Base-by-base conservation (phyloP, 768 basidiomycete genomes). In the Xanthoconium stramineum region DNA sequence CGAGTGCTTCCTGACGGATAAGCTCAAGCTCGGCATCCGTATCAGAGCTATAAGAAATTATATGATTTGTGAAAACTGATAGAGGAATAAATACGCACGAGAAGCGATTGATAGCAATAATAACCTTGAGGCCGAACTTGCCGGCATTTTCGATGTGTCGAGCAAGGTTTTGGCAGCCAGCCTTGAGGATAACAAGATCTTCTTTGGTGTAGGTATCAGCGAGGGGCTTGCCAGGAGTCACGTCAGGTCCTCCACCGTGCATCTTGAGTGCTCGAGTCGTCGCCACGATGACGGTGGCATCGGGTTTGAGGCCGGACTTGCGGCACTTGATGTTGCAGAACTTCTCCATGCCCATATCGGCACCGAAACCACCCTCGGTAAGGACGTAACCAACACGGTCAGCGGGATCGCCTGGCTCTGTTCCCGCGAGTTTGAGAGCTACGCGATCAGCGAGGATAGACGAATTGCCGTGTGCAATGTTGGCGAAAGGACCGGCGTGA, bases 241-340 rank as follows among this genome's bases (percentile, higher is more conserved):
- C 95, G 28, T 97, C 94, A 6, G 96, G 96, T 56, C 91, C 97
- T 57, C 96, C 96, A 42, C 96, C 96, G 70, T 99, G 96, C 96
- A 99, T 99, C 82, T 98, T 99, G 58, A 99, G 78, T 20, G 96
- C 96, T 61, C 96, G 89, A 30, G 96, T 94, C 5, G 96, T 99
- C 8, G 96, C 97, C 51, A 99, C 96, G 65, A 99, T 90, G 62
- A 99, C 85, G 37, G 89, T 89, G 4, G 94, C 96, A 72, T 99
- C 92, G 10, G 97, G 97, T 54, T 79, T 88, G 67, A 98, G 82
- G 47, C 95, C 96, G 58, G 91, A 94, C 55, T 89, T 80, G 57
- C 96, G 86, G 72, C 95, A 98, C 74, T 99, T 99, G 81, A 99
- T 98, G 75, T 98, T 98, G 80, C 93, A 98, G 81, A 98, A 99